phyloP scores from a whole-genome alignment of 1,284 basidiomycete genomes.

The Inonotus obliquus region DNA sequence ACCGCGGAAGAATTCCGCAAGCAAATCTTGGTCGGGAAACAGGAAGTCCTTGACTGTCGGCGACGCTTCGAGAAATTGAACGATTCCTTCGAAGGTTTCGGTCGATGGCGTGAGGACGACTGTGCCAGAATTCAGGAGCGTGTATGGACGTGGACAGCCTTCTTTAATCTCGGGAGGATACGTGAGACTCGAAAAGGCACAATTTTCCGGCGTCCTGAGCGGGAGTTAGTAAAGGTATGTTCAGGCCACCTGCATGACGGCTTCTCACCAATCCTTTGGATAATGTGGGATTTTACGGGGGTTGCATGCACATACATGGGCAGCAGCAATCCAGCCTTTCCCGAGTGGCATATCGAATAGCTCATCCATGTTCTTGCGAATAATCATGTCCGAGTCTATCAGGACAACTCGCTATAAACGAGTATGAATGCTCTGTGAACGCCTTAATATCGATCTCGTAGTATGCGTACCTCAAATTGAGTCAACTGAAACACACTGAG shows the following conservation, averaged over 20 bases:
- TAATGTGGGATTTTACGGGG: slow-evolving; percentile 82
- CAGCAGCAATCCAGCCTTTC: slow-evolving; percentile 74
- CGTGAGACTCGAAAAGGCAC: slow-evolving; percentile 68
- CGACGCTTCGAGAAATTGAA: slow-evolving; percentile 62
- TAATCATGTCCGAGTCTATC: slow-evolving; percentile 90
- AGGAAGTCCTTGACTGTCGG: slow-evolving; percentile 65
- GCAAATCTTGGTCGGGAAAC: slow-evolving; percentile 93
- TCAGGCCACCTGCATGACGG: not conserved
- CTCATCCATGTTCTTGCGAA: slow-evolving; percentile 88
- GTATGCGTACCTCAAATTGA: slow-evolving; percentile 63
- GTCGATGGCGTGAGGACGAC: slow-evolving; percentile 77
- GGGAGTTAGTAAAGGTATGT: not conserved
- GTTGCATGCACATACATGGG: slow-evolving; percentile 92
- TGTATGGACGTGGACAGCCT: slow-evolving; percentile 64
- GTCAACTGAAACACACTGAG: slow-evolving; percentile 68
- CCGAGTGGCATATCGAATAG: slow-evolving; percentile 71
- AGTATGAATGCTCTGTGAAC: not conserved
- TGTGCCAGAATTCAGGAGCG: slow-evolving; percentile 84
- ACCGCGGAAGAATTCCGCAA: slow-evolving; percentile 75
- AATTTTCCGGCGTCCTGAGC: slow-evolving; percentile 83
- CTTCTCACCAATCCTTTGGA: slow-evolving; percentile 79
- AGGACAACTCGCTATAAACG: slow-evolving; percentile 67
- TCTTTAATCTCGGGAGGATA: slow-evolving; percentile 48
- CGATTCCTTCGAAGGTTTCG: slow-evolving; percentile 43
- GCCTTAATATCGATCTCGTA: not conserved